A percentile compares a stretch with the other conserved stretches of the same genome.
These are phyloP conservation scores for Carex cristatella DNA, from an alignment of 176 grass and related monocot species.

Conservation along the genomic window DNA sequence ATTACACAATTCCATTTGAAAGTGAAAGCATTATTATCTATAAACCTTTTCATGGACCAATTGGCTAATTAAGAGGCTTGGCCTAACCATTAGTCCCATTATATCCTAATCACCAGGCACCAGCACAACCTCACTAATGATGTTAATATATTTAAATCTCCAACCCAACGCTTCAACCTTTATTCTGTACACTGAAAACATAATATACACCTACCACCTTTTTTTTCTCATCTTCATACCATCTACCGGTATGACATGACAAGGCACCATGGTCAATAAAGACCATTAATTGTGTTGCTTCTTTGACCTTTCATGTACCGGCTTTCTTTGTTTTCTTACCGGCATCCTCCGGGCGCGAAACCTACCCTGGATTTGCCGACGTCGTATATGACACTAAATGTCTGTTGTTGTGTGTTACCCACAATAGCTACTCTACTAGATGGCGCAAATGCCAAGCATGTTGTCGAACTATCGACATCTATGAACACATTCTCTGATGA, in stretches of 20 bases:
- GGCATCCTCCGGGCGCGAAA: constrained; percentile 62
- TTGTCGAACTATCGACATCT: constrained; percentile 54
- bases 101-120: constrained; percentile 1
- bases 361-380: constrained; percentile 51
- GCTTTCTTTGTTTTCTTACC: constrained; percentile 28
- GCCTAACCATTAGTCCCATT: constrained; percentile 19
- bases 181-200: constrained; percentile 24
- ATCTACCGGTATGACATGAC: background rate
- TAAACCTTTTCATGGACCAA: background rate
- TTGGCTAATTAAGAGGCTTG: background rate
- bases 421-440: constrained; percentile 43
- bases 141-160: constrained; percentile 10
- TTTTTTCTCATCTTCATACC: background rate
- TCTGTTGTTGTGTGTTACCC: constrained; percentile 86
- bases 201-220: constrained; percentile 11
- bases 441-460: constrained; percentile 70
- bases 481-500: constrained; percentile 36
- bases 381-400: constrained; percentile 67
- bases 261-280: background rate
- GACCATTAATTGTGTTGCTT: constrained; percentile 12
- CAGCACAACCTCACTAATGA: background rate
- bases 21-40: background rate
- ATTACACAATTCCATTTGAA: background rate
- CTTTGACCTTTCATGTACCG: background rate
- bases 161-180: background rate